Evolutionary conservation across 805 yeast genomes (phyloP).

Genomic region (Komagataella mondaviorum): DNA sequence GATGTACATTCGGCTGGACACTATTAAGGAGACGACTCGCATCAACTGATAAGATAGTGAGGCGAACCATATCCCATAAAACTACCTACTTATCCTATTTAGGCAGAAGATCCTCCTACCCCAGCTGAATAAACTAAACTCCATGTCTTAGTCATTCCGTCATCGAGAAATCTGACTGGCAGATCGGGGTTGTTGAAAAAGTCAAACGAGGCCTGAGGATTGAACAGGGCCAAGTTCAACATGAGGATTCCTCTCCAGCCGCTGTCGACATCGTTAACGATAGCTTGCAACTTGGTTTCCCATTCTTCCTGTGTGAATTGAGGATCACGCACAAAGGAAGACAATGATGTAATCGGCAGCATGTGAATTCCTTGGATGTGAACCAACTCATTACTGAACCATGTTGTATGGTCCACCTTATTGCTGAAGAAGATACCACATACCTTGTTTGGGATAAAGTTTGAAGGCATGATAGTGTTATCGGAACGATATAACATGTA

Average conservation of each 20-base stretch:
- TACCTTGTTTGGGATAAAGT: conserved; percentile 46
- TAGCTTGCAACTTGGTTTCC: conserved; percentile 31
- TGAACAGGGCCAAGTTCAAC: conserved; percentile 61
- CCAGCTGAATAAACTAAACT: conserved; percentile 65
- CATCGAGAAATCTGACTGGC: conserved; percentile 46
- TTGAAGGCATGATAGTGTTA: conserved; percentile 43
- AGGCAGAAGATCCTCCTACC: neutral
- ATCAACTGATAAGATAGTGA: neutral
- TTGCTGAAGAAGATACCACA: conserved; percentile 67
- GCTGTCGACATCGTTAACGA: conserved; percentile 35
- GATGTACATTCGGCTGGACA: neutral
- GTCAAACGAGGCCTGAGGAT: conserved; percentile 48
- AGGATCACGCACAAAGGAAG: conserved; percentile 45
- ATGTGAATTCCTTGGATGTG: conserved; percentile 74
- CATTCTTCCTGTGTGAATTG: conserved; percentile 52
- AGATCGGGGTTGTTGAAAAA: conserved; percentile 48
- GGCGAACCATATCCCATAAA: neutral
- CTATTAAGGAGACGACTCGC: neutral
- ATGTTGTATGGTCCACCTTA: conserved; percentile 61
- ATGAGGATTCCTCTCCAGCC: conserved; percentile 69
- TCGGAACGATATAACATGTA: conserved; percentile 41
- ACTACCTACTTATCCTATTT: neutral
- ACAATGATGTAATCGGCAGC: conserved; percentile 57
- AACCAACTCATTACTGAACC: conserved; percentile 56
- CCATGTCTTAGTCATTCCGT: conserved; percentile 84